Evolutionary conservation across 2,329 filamentous ascomycete species (phyloP).

Genomic region (Neopestalotiopsis rosae): DNA sequence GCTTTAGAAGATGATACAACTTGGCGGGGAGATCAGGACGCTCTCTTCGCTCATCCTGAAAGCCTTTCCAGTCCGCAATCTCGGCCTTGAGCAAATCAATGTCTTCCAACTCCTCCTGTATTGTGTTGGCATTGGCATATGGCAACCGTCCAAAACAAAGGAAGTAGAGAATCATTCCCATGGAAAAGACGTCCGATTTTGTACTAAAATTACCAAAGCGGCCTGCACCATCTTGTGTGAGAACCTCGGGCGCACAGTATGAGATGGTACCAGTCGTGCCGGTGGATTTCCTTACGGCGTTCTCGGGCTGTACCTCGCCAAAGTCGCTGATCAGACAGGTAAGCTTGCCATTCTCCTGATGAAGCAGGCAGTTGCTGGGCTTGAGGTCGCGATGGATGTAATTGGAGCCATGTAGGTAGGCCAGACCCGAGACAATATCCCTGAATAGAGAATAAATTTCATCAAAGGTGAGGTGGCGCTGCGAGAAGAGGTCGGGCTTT

Average conservation of each 20-base stretch:
- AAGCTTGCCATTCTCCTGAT: constrained; percentile 73
- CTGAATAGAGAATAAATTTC: constrained; percentile 97
- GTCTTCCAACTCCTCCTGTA: constrained; percentile 92
- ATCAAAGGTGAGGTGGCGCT: constrained; percentile 69
- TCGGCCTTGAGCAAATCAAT: constrained; percentile 83
- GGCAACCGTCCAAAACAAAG: constrained; percentile 93
- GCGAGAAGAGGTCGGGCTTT: constrained; percentile 54
- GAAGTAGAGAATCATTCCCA: constrained; percentile 98
- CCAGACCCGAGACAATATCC: constrained; percentile 90
- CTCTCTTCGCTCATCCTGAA: constrained; percentile 75
- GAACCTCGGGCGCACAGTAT: constrained; percentile 94
- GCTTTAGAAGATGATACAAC: constrained; percentile 84
- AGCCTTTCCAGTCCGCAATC: constrained; percentile 86
- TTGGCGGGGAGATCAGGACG: constrained; percentile 84
- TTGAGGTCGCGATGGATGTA: constrained; percentile 98
- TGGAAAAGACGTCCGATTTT: constrained; percentile 97
- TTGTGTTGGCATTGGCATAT: constrained; percentile 80
- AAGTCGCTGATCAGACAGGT: constrained; percentile 95
- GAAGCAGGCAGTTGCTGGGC: constrained; percentile 91
- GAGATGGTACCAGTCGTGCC: constrained; percentile 96
- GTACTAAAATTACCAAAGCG: constrained; percentile 91
- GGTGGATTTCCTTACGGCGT: constrained; percentile 82
- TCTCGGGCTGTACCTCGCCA: constrained; percentile 90
- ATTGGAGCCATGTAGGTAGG: constrained; percentile 86
- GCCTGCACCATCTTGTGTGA: constrained; percentile 72